These are phyloP conservation scores for Spizellomyces sp. DNA, from an alignment of 192 early-diverging fungal species.

Conservation along the genomic window DNA sequence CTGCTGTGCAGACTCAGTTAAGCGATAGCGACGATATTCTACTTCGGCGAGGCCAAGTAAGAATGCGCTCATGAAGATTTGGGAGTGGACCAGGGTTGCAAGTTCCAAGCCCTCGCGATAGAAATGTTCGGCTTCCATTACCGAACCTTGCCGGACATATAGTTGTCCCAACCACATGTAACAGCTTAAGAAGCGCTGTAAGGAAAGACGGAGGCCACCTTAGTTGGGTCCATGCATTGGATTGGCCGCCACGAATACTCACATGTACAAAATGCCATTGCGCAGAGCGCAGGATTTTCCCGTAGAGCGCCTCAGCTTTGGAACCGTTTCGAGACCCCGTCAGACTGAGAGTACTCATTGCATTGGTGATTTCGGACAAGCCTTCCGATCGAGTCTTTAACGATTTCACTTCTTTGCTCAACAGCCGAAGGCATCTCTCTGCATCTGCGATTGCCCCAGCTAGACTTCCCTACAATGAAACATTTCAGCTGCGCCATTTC, in stretches of 20 bases:
- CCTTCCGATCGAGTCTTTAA: too few relatives aligned
- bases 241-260: slow-evolving; percentile 19
- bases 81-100: slow-evolving; percentile 44
- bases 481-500: too few relatives aligned
- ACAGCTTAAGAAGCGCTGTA: slow-evolving; percentile 28
- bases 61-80: slow-evolving; percentile 43
- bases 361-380: too few relatives aligned
- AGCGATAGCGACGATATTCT: slow-evolving; percentile 45
- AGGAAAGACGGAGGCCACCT: too few relatives aligned
- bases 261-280: slow-evolving; percentile 23
- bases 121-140: slow-evolving; percentile 65
- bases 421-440: too few relatives aligned
- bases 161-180: slow-evolving; percentile 55
- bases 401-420: too few relatives aligned
- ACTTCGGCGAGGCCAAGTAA: slow-evolving; percentile 54
- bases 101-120: slow-evolving; percentile 58
- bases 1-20: slow-evolving; percentile 31
- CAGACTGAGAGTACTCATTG: too few relatives aligned
- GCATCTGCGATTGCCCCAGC: too few relatives aligned
- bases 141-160: slow-evolving; percentile 59
- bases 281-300: not conserved
- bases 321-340: too few relatives aligned
- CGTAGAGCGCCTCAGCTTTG: not conserved
- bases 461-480: too few relatives aligned
- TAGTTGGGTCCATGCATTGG: too few relatives aligned